Evolutionary conservation across 2,329 filamentous ascomycete species (phyloP), one percentile per base, ranked within the genome.

Genomic region (Fusarium newnesense): DNA sequence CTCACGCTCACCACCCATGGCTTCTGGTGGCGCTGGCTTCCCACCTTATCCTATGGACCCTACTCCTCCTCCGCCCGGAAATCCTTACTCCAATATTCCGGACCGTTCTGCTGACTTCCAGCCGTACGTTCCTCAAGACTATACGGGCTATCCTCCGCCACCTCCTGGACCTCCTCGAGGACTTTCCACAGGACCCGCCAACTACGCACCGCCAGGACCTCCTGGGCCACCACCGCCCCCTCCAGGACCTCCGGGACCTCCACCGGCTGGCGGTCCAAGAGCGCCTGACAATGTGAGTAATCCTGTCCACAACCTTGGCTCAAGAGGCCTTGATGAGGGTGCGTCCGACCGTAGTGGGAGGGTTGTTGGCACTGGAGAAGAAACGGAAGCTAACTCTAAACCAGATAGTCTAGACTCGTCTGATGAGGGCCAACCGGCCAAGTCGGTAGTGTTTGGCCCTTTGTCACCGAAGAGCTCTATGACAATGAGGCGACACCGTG

Each of bases 1-100:
- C 11, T 88, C 83, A 9, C 82, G 83, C 9, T 88, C 87, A 5
- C 87, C 86, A 2, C 84, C 85, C 7, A 85, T 83, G 60, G 86
- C 86, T 8, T 88, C 86, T 5, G 87, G 86, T n/a, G 86, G 86
- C 18, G 83, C 84, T 21, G 87, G 83, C 75, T 87, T 85, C 67
- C 84, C 84, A 7, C 84, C 84, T 6, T 83, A 84, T 53, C 82
- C 82, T 11, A 75, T 75, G 69, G 63, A 83, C 67, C 30, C 80
- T 71, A 39, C 77, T 75, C 56, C 72, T 44, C 54, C 67, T 44
- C 54, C 67, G 4, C 49, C 67, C 19, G 73, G 63, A 49, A 75
- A 72, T 15, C 79, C 79, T 24, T 82, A 84, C 72, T 80, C 81
- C 10, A 81, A 81, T 16, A 83, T 83, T 54, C 80, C 81, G 72